Base-by-base conservation (phyloP, 2,329 filamentous ascomycete species). In the Esteya vermicola region DNA sequence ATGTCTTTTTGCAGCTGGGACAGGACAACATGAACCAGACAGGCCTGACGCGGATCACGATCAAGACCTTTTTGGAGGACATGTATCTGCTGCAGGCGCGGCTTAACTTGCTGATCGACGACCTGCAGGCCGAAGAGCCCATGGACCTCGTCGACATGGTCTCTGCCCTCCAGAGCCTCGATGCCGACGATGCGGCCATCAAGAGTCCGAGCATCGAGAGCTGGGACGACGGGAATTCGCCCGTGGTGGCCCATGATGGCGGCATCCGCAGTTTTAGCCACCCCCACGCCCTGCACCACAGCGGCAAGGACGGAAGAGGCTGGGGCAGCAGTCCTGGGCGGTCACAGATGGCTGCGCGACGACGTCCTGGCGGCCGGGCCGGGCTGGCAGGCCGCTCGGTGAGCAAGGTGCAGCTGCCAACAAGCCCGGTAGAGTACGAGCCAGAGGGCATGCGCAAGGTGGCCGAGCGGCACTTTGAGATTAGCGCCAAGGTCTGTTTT, bases 21-120 rank as follows among this genome's bases (percentile, higher is more conserved):
- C 78, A 81, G 51, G 70, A 78, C 36, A 65, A 78, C 36, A 65
- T 64, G 33, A 71, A 72, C 40, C 72, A 75, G 43, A 73, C 70
- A 33, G 77, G 72, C 12, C 78, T 78, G 36, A 78, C 78, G 4
- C 71, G 85, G 39, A 74, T 96, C 43, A 89, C 84, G 0, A 75
- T 98, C 54, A 96, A 94, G 62, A 83, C 85, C 0, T 98, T 95
- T 63, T 65, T 98, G 20, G 89, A 96, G 50, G 82, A 91, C 20
- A 66, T 95, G 33, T 74, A 75, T 45, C 68, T 96, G 6, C 69
- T 98, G 6, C 83, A 94, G 52, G 72, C 78, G 35, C 78, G 91
- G 16, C 65, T 98, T 14, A 93, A 93, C 54, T 81, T 85, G 45
- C 62, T 98, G 22, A 77, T 96, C 4, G 81, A 84, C 51, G 83